Evolutionary conservation across 2,329 filamentous ascomycete genomes (phyloP), one percentile per base, ranked within the genome.

Genomic region (Aspergillus glaucus): DNA sequence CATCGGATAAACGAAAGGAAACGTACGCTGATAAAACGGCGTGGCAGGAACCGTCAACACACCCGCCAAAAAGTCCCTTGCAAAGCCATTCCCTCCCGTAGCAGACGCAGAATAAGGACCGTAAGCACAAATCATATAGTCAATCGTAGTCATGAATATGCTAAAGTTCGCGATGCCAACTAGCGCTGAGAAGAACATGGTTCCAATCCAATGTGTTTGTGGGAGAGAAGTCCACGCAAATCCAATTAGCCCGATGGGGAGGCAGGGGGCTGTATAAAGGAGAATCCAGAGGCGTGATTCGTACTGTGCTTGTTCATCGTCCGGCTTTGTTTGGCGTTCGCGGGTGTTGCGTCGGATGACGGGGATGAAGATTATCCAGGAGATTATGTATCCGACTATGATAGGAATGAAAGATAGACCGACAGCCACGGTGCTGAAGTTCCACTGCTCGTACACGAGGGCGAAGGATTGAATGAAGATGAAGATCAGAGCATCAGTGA

Each of bases 111-210:
- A 76, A 60, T 80, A 84, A 0, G 75, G 74, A 0, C 80, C 81
- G 57, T 85, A 85, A 1, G 80, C 79, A 44, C 76, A 79, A 45
- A 83, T 78, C 74, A 81, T 81, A 62, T 82, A 83, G 59, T 83
- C 79, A 55, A 84, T 81, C 2, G 52, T 48, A 14, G 50, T 44
- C 43, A 46, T 45, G 24, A 48, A 53, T 24, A 53, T 53, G 5
- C 26, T 34, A 22, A 48, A 53, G 14, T 54, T 52, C 6, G 43
- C 45, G 17, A 51, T 48, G 12, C 45, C 48, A 1, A 50, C 49
- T 4, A 54, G 32, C 14, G 37, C 26, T n/a, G 30, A 30, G n/a
- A 54, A 54, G 3, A 54, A 19, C 49, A 54, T 40, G 6, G 47
- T 44, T 2, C 42, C 52, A 14, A 52, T 50, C 49, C 49, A 54